phyloP scores from a whole-genome alignment of 192 early-diverging fungal species.

The Umbelopsis sp. region DNA sequence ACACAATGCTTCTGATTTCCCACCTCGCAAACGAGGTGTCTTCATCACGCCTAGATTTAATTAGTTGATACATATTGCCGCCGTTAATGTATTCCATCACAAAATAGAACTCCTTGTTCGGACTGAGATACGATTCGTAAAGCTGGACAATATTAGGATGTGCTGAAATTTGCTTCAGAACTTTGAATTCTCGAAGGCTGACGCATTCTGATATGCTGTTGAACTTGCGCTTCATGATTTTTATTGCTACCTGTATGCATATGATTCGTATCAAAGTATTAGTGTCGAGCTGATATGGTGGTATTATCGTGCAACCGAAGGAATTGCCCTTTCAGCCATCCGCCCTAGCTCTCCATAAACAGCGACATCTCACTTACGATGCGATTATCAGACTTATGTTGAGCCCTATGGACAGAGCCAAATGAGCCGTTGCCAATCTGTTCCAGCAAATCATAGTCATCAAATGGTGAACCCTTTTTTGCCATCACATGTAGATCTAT shows the following conservation, averaged over 20 bases:
- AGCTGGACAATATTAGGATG: constrained; percentile 89
- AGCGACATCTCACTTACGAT: constrained; percentile 51
- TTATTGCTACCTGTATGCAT: constrained; percentile 76
- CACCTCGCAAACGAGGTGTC: constrained; percentile 57
- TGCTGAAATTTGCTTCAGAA: constrained; percentile 69
- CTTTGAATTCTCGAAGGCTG: constrained; percentile 80
- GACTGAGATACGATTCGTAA: constrained; percentile 79
- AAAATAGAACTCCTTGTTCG: constrained; percentile 86
- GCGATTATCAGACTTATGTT: constrained; percentile 65
- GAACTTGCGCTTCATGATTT: constrained; percentile 88
- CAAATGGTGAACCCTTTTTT: constrained; percentile 33
- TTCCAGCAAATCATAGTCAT: constrained; percentile 65
- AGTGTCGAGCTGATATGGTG: too few species aligned
- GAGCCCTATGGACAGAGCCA: constrained; percentile 73
- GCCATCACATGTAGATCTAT: constrained; percentile 19
- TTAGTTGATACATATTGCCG: constrained; percentile 91
- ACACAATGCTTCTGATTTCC: constrained; percentile 77
- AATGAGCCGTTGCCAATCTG: constrained; percentile 86
- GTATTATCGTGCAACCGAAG: too few species aligned
- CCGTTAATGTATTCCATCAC: constrained; percentile 95
- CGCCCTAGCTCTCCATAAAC: too few species aligned
- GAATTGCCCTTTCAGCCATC: too few species aligned
- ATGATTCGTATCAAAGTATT: not conserved
- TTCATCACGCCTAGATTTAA: constrained; percentile 71
- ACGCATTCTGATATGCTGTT: constrained; percentile 70